Evolutionary conservation across 257 asterid species (phyloP), one percentile per base, ranked within the genome.

Genomic region (Verbascum thapsus): DNA sequence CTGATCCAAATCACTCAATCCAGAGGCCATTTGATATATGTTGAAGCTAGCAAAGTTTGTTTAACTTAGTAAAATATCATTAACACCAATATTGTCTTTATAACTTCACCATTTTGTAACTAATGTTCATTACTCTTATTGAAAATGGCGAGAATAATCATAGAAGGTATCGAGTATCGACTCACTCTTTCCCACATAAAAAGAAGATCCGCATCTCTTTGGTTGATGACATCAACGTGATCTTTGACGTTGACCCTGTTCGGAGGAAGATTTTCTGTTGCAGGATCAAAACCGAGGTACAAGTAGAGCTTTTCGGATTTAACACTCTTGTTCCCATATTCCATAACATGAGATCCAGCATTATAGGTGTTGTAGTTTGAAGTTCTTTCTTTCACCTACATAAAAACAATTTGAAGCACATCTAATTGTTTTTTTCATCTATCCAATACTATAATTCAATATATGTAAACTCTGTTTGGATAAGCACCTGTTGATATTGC

Each of bases 311-410:
- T 85, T 49, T 87, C 90, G 0, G 77, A 39, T 67, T 85, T 86
- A 56, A 89, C 73, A 60, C 73, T 71, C 74, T 64, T 79, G 77
- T 72, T 87, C 12, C 99, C 99, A 10, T 89, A 92, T 34, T 89
- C 91, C 99, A 87, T 89, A 7, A 92, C 99, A 51, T 92, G 99
- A 45, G 99, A 92, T 61, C 99, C 97, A 1, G 67, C 40, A 18
- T 48, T 74, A 17, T 80, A 89, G 1, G 84, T 75, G 56, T 79
- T 64, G 76, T 64, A 67, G 73, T 89, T 78, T 5, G 97, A 89
- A 4, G 99, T 87, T 40, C 99, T 84, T n/a, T 67, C 85, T 72
- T 81, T 86, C 49, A 92, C 98, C 96, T 91, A 51, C 67, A 77
- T 1, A n/a, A 57, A 51, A 11, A 12, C 40, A 52, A 40, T 10